A percentile compares a stretch with the other conserved stretches of the same genome.
Conservation (phyloP, 805 yeast species). For the Hagleromyces aurorensis region DNA sequence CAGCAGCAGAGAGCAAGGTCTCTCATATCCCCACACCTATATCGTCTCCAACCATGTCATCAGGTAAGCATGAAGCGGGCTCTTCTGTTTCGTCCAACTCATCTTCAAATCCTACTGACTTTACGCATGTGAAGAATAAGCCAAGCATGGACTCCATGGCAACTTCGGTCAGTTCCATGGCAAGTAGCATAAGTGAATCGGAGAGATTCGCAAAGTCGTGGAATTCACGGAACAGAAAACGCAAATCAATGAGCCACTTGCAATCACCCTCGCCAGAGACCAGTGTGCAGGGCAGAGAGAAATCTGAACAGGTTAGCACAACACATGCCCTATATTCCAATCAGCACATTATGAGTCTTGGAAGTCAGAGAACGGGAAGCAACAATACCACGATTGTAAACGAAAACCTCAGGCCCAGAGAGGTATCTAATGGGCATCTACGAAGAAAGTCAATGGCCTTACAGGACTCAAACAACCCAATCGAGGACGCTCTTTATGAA, state of each 20-base stretch:
- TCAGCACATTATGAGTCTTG: background rate
- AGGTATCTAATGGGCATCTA: conserved; percentile 2
- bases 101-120: conserved; percentile 30
- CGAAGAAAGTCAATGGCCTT: conserved; percentile 28
- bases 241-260: conserved; percentile 25
- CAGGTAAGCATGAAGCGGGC: conserved; percentile 6
- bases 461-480: conserved; percentile 20
- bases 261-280: conserved; percentile 7
- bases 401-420: conserved; percentile 2
- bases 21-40: too few relatives aligned
- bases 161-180: conserved; percentile 29
- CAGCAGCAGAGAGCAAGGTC: too few relatives aligned
- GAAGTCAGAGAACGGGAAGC: conserved; percentile 13
- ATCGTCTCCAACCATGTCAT: too few relatives aligned
- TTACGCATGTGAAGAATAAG: conserved; percentile 23
- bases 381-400: conserved; percentile 16
- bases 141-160: conserved; percentile 28
- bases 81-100: conserved; percentile 22
- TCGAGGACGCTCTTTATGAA: conserved; percentile 27
- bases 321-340: background rate
- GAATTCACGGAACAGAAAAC: conserved; percentile 29
- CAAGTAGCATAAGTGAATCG: conserved; percentile 28
- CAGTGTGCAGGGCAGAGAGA: background rate
- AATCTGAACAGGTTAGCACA: background rate
- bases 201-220: conserved; percentile 31